Conservation (phyloP, 1,139 yeast genomes). For the Arxiozyma slooffiae region DNA sequence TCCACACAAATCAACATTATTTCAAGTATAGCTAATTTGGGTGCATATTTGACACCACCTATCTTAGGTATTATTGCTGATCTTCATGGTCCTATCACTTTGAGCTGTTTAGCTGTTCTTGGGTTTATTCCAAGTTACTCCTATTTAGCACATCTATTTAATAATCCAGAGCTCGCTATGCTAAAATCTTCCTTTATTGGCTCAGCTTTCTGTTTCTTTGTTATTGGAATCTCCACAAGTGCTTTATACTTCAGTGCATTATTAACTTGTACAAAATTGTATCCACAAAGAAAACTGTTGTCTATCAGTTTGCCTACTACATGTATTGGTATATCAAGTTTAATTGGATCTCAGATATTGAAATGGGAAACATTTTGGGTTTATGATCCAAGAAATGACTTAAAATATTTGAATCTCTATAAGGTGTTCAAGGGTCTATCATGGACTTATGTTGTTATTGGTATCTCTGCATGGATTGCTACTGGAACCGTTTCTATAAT, state of each 20-base stretch:
- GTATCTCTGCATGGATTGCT: slow-evolving; percentile 51
- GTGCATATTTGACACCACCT: slow-evolving; percentile 81
- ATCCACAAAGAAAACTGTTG: slow-evolving; percentile 63
- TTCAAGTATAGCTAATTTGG: slow-evolving; percentile 66
- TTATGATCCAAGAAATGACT: slow-evolving; percentile 5
- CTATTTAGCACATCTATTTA: slow-evolving; percentile 36
- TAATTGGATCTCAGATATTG: slow-evolving; percentile 42
- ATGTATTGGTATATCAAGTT: slow-evolving; percentile 72
- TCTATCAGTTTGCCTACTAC: slow-evolving; percentile 85
- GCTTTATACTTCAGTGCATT: slow-evolving; percentile 68
- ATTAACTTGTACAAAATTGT: slow-evolving; percentile 75
- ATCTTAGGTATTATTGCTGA: slow-evolving; percentile 77
- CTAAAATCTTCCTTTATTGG: slow-evolving; percentile 19
- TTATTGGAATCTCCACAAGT: slow-evolving; percentile 76
- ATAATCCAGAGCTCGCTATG: slow-evolving; percentile 13
- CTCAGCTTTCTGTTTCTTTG: slow-evolving; percentile 34
- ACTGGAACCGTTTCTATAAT: slow-evolving; percentile 51
- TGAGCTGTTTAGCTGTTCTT: slow-evolving; percentile 53
- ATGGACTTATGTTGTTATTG: slow-evolving; percentile 45
- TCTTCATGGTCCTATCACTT: slow-evolving; percentile 67
- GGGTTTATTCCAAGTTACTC: slow-evolving; percentile 69
- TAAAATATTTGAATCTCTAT: slow-evolving; percentile 36
- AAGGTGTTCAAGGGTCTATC: slow-evolving; percentile 53
- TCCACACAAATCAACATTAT: slow-evolving; percentile 69
- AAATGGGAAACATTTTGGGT: slow-evolving; percentile 22